Conservation (phyloP, 495 filamentous ascomycete genomes). For the Chaetomium fimeti region DNA sequence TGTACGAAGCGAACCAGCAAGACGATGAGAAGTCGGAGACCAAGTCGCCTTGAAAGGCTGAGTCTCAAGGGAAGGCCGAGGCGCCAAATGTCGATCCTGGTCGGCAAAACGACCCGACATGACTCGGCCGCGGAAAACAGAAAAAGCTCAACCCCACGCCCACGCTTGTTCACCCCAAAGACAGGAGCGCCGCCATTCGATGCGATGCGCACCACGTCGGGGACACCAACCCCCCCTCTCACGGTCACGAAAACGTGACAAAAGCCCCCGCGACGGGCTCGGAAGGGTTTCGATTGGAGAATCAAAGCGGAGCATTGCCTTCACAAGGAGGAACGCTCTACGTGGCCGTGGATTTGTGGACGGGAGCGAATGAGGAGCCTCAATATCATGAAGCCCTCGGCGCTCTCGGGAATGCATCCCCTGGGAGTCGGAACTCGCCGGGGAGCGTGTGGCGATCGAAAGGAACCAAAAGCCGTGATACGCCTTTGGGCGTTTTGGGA, state of each 20-base stretch:
- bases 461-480: conserved; percentile 8
- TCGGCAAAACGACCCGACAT: conserved; percentile 1
- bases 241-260: conserved; percentile 17
- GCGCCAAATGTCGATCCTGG: conserved; percentile 11
- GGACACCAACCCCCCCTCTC: neutral
- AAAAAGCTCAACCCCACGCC: conserved; percentile 20
- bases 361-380: conserved; percentile 14
- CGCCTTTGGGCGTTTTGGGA: neutral
- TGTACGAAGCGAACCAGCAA: conserved; percentile 44
- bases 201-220: conserved; percentile 12
- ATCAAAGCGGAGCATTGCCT: conserved; percentile 10
- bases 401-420: neutral
- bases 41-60: conserved; percentile 34
- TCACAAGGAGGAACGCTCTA: conserved; percentile 19
- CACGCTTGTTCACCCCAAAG: conserved; percentile 10
- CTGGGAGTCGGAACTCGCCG: conserved; percentile 9
- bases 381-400: neutral
- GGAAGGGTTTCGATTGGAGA: neutral
- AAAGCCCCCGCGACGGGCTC: conserved; percentile 2
- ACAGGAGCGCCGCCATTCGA: conserved; percentile 14
- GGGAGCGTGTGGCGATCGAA: neutral
- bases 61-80: conserved; percentile 11
- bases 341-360: conserved; percentile 19
- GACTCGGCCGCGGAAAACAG: conserved; percentile 13
- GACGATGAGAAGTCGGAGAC: conserved; percentile 36